A percentile compares a stretch with the other conserved stretches of the same genome.
Conservation (phyloP, 2,329 filamentous ascomycete genomes). For the Paraconiothyrium brasiliense region DNA sequence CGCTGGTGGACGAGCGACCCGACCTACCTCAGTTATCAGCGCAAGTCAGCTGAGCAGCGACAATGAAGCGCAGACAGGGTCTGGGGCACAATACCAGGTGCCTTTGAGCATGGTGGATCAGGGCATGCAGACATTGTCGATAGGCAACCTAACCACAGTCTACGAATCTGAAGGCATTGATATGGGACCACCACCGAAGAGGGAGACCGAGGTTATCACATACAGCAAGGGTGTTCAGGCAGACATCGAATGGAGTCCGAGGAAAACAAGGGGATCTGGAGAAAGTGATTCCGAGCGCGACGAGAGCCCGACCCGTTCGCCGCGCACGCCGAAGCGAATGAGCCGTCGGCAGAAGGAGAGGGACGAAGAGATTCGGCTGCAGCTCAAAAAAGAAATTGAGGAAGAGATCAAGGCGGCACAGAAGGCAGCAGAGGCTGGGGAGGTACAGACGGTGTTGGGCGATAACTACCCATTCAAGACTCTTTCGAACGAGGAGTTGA, state of each 20-base stretch:
- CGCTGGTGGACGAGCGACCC: conserved; percentile 66
- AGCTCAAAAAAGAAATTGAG: conserved; percentile 87
- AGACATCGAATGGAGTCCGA: conserved; percentile 73
- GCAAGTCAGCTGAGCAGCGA: conserved; percentile 82
- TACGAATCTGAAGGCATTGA: conserved; percentile 82
- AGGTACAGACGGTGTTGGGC: conserved; percentile 56
- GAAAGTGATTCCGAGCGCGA: conserved; percentile 67
- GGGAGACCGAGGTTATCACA: conserved; percentile 78
- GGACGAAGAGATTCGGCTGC: conserved; percentile 88
- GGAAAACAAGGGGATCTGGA: conserved; percentile 62
- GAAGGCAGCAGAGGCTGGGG: conserved; percentile 48
- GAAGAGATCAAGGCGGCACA: conserved; percentile 83
- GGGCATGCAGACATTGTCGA: conserved; percentile 75
- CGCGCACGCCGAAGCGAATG: conserved; percentile 72
- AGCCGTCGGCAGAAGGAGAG: conserved; percentile 82
- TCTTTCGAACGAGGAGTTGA: conserved; percentile 84
- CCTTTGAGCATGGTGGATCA: conserved; percentile 45
- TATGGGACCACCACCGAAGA: conserved; percentile 71
- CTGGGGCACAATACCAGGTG: conserved; percentile 36
- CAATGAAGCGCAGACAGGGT: conserved; percentile 54
- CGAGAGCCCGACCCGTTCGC: conserved; percentile 65
- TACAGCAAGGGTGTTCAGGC: conserved; percentile 99
- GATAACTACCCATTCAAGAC: conserved; percentile 78
- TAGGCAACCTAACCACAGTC: conserved; percentile 77
- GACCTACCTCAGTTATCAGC: conserved; percentile 87